Base-by-base conservation (phyloP, 768 basidiomycete species). In the Tephrocybe rancida region DNA sequence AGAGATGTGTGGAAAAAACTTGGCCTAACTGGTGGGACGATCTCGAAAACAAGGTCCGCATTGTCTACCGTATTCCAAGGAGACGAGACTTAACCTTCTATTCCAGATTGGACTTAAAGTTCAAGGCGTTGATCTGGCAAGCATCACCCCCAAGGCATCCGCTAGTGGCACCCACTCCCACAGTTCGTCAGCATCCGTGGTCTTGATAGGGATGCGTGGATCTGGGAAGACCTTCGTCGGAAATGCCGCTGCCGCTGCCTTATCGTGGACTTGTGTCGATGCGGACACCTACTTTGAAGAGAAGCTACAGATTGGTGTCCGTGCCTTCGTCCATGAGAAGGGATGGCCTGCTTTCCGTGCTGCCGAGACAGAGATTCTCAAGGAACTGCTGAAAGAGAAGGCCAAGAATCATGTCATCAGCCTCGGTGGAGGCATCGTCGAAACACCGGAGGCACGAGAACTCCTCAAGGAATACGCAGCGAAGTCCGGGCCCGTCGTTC, bases 1-100 rank as follows among this genome's bases (percentile, higher is more conserved):
- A 96, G 72, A 80, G 95, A 49, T 98, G 97, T 64, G 97, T 99
- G 27, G 96, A 96, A 72, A 99, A 99, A 82, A 99, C 96, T 0
- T 99, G 96, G 96, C 97, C 97, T 0, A 95, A 95, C 67, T 99
- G 95, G 93, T 99, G 96, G 95, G 97, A 98, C 66, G 97, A 98
- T 69, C 78, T 99, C 22, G 84, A 92, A 67, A 95, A 92, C 75
- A 97, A 97, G 84, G 92, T 91, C 46, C 2, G 75, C 16, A 14
- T 34, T 52, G 39, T 18, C 14, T 32, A 37, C n/a, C 9, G 30
- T 30, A 9, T 25, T 8, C 8, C 34, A 26, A 41, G 22, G 13
- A 37, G 27, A 22, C 19, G 16, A 21, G 19, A 19, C 24, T 25
- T 24, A 8, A 35, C 27, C 46, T 53, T 44, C 35, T 32, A 35